Evolutionary conservation across 169 alveolate species (phyloP).

Genomic region (Eimeria falciformis): DNA sequence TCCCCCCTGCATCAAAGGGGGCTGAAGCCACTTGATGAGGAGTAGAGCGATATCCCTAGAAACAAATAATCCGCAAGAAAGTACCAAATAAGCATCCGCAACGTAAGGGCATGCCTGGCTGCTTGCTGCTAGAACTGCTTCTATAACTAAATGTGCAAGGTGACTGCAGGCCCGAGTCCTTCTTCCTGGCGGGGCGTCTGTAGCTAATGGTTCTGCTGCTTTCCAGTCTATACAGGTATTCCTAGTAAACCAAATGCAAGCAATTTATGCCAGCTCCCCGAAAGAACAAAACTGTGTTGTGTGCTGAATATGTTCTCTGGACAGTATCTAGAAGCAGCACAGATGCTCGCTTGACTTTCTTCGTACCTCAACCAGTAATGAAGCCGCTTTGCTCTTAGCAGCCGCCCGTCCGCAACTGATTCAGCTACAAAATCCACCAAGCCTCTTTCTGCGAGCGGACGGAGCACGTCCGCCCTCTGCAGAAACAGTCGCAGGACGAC

Average conservation of each 20-base stretch:
- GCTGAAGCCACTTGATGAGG: slow-evolving; percentile 34
- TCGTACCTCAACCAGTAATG: slow-evolving; percentile 39
- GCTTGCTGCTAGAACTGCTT: slow-evolving; percentile 5
- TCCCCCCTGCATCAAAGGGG: neutral
- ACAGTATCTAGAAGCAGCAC: too few relatives aligned
- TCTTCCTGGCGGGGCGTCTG: neutral
- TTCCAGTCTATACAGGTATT: neutral
- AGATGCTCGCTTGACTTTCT: neutral
- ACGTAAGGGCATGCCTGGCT: neutral
- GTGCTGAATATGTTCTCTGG: too few relatives aligned
- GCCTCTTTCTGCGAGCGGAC: slow-evolving; percentile 32
- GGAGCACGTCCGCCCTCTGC: slow-evolving; percentile 42
- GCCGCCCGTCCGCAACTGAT: slow-evolving; percentile 9
- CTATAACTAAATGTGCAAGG: neutral
- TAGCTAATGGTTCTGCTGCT: neutral
- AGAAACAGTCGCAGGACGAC: slow-evolving; percentile 22
- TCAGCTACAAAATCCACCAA: slow-evolving; percentile 22
- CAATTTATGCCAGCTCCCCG: too few relatives aligned
- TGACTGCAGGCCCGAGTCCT: neutral
- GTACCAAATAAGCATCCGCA: neutral
- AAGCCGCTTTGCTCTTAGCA: neutral
- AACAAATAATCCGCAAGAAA: neutral
- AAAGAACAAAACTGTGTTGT: too few relatives aligned
- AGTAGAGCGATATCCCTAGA: neutral
- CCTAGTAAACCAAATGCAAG: too few relatives aligned